Percentiles rank a stretch among this genome's conserved stretches.
These are phyloP conservation scores for Termitomyces sp. DNA, from an alignment of 768 basidiomycete species.

Conservation along the genomic window DNA sequence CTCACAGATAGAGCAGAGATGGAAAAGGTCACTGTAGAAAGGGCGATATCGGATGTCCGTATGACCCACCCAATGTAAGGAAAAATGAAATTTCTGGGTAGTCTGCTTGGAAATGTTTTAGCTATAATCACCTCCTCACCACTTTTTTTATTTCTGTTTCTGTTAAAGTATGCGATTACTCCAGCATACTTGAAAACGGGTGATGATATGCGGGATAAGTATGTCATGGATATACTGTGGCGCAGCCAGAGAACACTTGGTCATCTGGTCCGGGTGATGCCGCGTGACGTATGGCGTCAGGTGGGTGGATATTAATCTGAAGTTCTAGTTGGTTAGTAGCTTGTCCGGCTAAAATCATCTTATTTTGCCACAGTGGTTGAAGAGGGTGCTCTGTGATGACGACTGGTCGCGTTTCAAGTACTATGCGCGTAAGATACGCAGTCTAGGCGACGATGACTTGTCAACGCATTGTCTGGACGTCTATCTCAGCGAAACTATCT, in stretches of 20 bases:
- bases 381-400: not conserved
- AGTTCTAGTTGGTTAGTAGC: not conserved
- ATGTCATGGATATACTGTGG: not conserved
- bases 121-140: too few species aligned
- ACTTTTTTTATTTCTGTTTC: too few species aligned
- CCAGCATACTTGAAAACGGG: too few species aligned
- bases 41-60: too few species aligned
- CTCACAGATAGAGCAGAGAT: too few species aligned
- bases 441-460: not conserved
- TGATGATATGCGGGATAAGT: too few species aligned
- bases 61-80: too few species aligned
- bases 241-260: not conserved
- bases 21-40: too few species aligned
- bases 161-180: too few species aligned
- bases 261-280: slow-evolving; percentile 1
- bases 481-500: not conserved
- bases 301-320: not conserved
- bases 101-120: too few species aligned
- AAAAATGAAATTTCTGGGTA: too few species aligned
- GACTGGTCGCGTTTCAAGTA: not conserved
- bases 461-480: not conserved
- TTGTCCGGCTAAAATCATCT: not conserved
- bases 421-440: not conserved
- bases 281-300: not conserved
- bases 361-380: not conserved